Evolutionary conservation across 2,329 filamentous ascomycete genomes (phyloP).

Genomic region (Coniochaeta pulveracea): DNA sequence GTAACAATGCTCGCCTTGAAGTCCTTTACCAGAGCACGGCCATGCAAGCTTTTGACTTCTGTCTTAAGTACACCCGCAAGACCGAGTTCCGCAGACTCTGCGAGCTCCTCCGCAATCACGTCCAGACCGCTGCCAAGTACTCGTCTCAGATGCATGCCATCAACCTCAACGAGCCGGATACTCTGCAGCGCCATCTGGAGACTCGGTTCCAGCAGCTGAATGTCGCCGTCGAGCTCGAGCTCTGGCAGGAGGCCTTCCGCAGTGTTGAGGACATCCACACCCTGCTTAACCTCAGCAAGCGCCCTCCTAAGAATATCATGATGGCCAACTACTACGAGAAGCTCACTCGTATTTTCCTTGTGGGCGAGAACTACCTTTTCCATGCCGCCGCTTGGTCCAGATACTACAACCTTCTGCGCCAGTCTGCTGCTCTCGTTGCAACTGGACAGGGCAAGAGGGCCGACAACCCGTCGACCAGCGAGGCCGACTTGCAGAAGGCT

Average conservation of each 20-base stretch:
- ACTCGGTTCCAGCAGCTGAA: conserved; percentile 98
- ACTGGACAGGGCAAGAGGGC: conserved; percentile 83
- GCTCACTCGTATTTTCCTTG: conserved; percentile 94
- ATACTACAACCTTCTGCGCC: conserved; percentile 92
- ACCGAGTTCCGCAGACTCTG: conserved; percentile 98
- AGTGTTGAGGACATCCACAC: conserved; percentile 99
- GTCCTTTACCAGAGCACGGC: conserved; percentile 97
- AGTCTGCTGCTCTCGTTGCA: conserved; percentile 74
- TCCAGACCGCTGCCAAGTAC: conserved; percentile 98
- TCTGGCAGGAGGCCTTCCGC: conserved; percentile 99
- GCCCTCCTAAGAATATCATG: conserved; percentile 97
- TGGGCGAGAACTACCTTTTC: conserved; percentile 99
- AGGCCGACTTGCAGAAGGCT: conserved; percentile 84
- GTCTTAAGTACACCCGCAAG: conserved; percentile 95
- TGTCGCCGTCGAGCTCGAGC: conserved; percentile 90
- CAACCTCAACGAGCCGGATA: conserved; percentile 95
- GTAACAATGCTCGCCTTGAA: conserved; percentile 97
- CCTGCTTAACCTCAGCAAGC: conserved; percentile 92
- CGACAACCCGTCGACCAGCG: conserved; percentile 82
- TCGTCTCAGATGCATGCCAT: conserved; percentile 98
- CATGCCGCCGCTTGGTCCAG: conserved; percentile 95
- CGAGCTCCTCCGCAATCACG: conserved; percentile 95
- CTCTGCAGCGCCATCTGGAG: conserved; percentile 91
- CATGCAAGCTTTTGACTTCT: conserved; percentile 97
- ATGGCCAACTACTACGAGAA: conserved; percentile 99